These are phyloP conservation scores for Xerocomus amazonicus DNA, from an alignment of 1,284 basidiomycete species.

Conservation along the genomic window DNA sequence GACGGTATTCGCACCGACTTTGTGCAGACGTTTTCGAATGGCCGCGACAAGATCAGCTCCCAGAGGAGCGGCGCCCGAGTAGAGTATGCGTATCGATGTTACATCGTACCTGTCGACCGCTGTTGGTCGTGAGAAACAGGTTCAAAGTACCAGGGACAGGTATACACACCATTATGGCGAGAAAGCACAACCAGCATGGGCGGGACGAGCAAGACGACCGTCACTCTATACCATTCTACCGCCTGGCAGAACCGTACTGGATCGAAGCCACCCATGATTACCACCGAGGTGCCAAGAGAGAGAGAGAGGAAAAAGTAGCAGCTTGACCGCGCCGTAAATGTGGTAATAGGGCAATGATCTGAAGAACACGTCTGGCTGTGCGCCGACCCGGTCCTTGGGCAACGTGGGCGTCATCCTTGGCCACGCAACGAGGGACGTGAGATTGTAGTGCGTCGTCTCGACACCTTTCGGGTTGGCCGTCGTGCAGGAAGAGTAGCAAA, in stretches of 20 bases:
- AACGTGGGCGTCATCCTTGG: slow-evolving; percentile 29
- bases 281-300: slow-evolving; percentile 55
- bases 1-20: slow-evolving; percentile 33
- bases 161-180: slow-evolving; percentile 54
- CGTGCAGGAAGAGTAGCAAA: slow-evolving; percentile 70
- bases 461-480: slow-evolving; percentile 60
- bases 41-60: slow-evolving; percentile 56
- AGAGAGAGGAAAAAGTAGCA: slow-evolving; percentile 60
- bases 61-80: slow-evolving; percentile 83
- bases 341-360: slow-evolving; percentile 57
- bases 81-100: slow-evolving; percentile 54
- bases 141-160: background rate
- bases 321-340: slow-evolving; percentile 54
- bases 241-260: slow-evolving; percentile 65
- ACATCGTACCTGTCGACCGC: slow-evolving; percentile 72
- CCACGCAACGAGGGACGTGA: slow-evolving; percentile 49
- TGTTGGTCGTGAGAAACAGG: slow-evolving; percentile 8
- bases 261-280: slow-evolving; percentile 74
- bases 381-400: background rate
- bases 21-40: slow-evolving; percentile 40
- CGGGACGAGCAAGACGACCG: slow-evolving; percentile 70
- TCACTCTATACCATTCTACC: slow-evolving; percentile 65
- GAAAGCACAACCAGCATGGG: slow-evolving; percentile 77
- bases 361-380: slow-evolving; percentile 45
- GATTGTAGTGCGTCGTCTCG: slow-evolving; percentile 67